phyloP scores from a whole-genome alignment of 1,284 basidiomycete species.

The Naganishia sp. region DNA sequence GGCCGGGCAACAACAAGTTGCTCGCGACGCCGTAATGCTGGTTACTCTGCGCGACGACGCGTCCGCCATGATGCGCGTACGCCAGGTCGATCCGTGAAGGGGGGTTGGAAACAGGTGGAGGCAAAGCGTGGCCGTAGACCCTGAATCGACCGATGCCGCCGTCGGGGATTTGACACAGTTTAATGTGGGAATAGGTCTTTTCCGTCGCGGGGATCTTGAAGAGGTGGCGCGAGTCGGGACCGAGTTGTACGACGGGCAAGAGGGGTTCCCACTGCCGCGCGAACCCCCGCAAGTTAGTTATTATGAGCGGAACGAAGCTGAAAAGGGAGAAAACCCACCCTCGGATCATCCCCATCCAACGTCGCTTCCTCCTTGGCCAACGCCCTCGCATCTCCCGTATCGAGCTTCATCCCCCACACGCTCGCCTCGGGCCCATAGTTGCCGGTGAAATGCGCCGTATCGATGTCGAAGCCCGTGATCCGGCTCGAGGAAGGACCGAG shows the following conservation, averaged over 20 bases:
- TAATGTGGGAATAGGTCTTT: constrained; percentile 73
- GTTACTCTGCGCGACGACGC: constrained; percentile 62
- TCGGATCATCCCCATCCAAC: constrained; percentile 54
- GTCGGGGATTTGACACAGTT: constrained; percentile 94
- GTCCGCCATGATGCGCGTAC: constrained; percentile 84
- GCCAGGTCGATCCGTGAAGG: constrained; percentile 70
- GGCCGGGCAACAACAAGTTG: constrained; percentile 87
- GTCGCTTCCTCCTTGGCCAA: constrained; percentile 44
- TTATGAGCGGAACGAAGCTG: neutral
- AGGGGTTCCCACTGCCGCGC: constrained; percentile 72
- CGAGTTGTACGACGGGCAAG: constrained; percentile 70
- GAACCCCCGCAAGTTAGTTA: too few relatives aligned
- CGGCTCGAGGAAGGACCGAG: constrained; percentile 73
- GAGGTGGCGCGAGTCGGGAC: constrained; percentile 81
- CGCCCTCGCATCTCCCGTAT: constrained; percentile 54
- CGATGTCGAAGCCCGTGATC: constrained; percentile 86
- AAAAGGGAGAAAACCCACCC: constrained; percentile 55
- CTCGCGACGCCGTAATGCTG: constrained; percentile 92
- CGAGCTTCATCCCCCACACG: constrained; percentile 65
- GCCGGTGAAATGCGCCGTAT: constrained; percentile 93
- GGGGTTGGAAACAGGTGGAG: constrained; percentile 54
- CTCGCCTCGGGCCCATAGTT: constrained; percentile 88
- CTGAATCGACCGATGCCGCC: constrained; percentile 91
- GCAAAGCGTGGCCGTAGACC: constrained; percentile 76
- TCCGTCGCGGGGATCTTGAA: constrained; percentile 63